These are phyloP conservation scores for Pythium rhizo-oryzae DNA, from an alignment of 352 stramenopile genomes.

Conservation along the genomic window DNA sequence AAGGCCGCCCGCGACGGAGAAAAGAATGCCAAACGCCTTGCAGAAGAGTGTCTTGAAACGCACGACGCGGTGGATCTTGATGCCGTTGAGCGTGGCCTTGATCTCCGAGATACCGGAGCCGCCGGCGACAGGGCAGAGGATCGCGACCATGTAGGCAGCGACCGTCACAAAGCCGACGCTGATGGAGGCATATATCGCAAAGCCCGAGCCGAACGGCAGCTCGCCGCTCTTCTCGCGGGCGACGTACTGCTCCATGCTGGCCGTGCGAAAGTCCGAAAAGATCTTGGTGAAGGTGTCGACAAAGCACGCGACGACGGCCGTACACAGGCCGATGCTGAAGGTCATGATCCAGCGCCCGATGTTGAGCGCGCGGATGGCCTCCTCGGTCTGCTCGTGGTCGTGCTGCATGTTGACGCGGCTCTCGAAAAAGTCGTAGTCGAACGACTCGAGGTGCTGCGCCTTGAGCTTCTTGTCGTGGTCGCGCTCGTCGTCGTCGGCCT, in stretches of 20 bases:
- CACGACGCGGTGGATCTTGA: conserved; percentile 97
- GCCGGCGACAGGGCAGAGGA: conserved; percentile 93
- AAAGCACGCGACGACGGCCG: conserved; percentile 92
- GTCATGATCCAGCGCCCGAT: conserved; percentile 96
- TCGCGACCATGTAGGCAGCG: conserved; percentile 91
- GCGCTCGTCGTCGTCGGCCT: conserved; percentile 39
- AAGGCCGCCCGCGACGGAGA: conserved; percentile 76
- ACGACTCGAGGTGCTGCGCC: conserved; percentile 86
- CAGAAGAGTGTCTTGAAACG: conserved; percentile 95
- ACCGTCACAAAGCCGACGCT: conserved; percentile 94
- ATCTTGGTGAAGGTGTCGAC: conserved; percentile 91
- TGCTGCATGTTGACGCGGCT: conserved; percentile 86
- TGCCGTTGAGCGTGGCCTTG: conserved; percentile 98
- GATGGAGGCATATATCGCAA: conserved; percentile 90
- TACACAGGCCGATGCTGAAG: conserved; percentile 93
- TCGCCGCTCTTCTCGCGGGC: conserved; percentile 50
- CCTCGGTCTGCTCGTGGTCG: conserved; percentile 83
- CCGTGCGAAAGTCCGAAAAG: conserved; percentile 89
- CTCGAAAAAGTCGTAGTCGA: conserved; percentile 90
- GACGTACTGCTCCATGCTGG: conserved; percentile 88
- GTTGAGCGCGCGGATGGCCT: conserved; percentile 75
- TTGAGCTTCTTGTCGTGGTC: conserved; percentile 80
- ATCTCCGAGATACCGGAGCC: conserved; percentile 98
- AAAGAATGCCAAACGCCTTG: conserved; percentile 93
- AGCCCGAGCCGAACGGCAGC: conserved; percentile 72